phyloP scores from a whole-genome alignment of 805 yeast species.

The Pichia sporocuriosa region DNA sequence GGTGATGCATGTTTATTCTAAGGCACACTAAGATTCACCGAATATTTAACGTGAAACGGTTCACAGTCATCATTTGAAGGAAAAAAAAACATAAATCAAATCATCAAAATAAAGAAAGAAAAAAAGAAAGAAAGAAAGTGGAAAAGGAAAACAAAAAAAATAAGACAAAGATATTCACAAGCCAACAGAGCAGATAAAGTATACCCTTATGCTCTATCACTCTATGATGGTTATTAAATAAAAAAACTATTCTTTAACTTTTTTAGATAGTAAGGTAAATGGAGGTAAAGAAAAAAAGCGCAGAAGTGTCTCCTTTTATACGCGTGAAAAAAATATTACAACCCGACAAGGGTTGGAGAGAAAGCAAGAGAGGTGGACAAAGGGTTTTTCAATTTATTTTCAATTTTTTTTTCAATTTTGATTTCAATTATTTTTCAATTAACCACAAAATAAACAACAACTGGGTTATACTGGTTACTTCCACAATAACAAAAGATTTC shows the following conservation, averaged over 20 bases:
- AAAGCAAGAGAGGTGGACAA: too few species aligned
- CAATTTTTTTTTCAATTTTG: too few species aligned
- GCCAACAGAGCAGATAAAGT: not conserved
- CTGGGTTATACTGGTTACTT: too few species aligned
- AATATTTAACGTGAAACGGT: constrained; percentile 26
- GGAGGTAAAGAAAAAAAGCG: too few species aligned
- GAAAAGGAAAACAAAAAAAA: not conserved
- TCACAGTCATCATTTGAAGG: constrained; percentile 31
- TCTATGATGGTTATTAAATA: not conserved
- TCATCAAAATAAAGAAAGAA: not conserved
- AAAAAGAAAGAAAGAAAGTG: not conserved
- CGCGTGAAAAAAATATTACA: too few species aligned
- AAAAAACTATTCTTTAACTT: too few species aligned
- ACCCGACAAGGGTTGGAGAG: too few species aligned
- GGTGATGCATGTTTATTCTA: constrained; percentile 95
- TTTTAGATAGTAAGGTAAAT: too few species aligned
- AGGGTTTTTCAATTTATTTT: constrained; percentile 1
- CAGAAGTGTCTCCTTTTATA: constrained; percentile 2
- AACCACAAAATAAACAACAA: too few species aligned
- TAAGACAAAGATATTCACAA: too few species aligned
- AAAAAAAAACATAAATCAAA: too few species aligned
- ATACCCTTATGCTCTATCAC: constrained; percentile 2
- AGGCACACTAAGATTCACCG: constrained; percentile 54
- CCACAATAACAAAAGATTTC: not conserved
- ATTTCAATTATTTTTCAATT: too few species aligned